Evolutionary conservation across 2,329 filamentous ascomycete genomes (phyloP).

Genomic region (Xylogone sp.): DNA sequence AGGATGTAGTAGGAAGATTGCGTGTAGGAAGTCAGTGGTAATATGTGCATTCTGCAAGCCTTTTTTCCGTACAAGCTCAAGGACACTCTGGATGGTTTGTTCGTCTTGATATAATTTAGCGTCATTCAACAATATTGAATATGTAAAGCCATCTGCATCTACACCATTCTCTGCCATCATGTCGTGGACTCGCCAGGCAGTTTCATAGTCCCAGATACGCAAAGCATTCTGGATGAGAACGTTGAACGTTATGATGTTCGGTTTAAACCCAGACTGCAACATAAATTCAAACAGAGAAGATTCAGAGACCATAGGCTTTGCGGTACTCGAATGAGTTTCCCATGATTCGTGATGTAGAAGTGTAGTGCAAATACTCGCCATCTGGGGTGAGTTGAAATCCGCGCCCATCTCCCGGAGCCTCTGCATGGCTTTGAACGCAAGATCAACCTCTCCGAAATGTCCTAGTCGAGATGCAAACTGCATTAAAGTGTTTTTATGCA

Average conservation of each 20-base stretch:
- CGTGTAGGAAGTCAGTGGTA: constrained; percentile 49
- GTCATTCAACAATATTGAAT: constrained; percentile 66
- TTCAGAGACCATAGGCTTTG: constrained; percentile 39
- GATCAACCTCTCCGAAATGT: constrained; percentile 33
- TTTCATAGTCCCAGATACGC: constrained; percentile 55
- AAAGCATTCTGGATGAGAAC: constrained; percentile 70
- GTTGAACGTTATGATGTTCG: constrained; percentile 62
- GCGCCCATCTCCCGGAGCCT: constrained; percentile 31
- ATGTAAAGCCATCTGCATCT: constrained; percentile 62
- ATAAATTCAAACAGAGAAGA: constrained; percentile 53
- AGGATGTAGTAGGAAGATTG: constrained; percentile 38
- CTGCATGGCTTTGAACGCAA: constrained; percentile 41
- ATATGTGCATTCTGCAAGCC: constrained; percentile 44
- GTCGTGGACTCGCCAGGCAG: constrained; percentile 62
- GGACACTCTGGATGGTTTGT: constrained; percentile 49
- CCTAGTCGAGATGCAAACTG: constrained; percentile 35
- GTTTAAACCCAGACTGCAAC: constrained; percentile 55
- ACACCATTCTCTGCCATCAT: constrained; percentile 57
- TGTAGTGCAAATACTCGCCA: constrained; percentile 54
- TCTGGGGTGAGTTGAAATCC: constrained; percentile 42
- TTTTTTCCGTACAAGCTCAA: constrained; percentile 46
- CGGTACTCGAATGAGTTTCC: background rate
- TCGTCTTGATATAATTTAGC: constrained; percentile 47
- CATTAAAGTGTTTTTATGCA: constrained; percentile 19
- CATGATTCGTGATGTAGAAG: constrained; percentile 42